phyloP scores from a whole-genome alignment of 2,329 filamentous ascomycete species.

The Epichloe sibirici region DNA sequence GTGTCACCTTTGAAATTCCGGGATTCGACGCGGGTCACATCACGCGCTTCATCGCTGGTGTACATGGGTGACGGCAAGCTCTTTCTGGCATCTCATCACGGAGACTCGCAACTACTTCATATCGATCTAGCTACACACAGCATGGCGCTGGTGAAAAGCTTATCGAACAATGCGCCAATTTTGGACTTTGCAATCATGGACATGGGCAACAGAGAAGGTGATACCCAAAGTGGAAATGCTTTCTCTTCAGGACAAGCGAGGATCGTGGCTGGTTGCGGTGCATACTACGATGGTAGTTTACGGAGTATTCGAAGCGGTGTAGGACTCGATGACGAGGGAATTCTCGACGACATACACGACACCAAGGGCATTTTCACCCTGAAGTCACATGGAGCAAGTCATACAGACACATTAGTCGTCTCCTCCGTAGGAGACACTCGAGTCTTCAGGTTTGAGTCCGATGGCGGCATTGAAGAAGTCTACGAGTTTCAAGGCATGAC shows the following conservation, averaged over 20 bases:
- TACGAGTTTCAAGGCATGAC: slow-evolving; percentile 60
- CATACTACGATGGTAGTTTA: slow-evolving; percentile 76
- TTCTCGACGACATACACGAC: slow-evolving; percentile 66
- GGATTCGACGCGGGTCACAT: slow-evolving; percentile 34
- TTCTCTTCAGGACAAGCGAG: slow-evolving; percentile 92
- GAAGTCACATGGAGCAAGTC: slow-evolving; percentile 33
- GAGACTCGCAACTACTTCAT: slow-evolving; percentile 74
- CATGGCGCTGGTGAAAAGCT: slow-evolving; percentile 57
- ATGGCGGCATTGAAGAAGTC: slow-evolving; percentile 77
- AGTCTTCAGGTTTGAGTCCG: slow-evolving; percentile 61
- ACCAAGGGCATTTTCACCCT: slow-evolving; percentile 64
- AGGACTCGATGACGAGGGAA: slow-evolving; percentile 74
- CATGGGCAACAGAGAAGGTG: slow-evolving; percentile 72
- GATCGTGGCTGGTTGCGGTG: slow-evolving; percentile 86
- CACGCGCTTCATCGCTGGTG: slow-evolving; percentile 65
- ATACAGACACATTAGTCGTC: slow-evolving; percentile 60
- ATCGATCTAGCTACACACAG: slow-evolving; percentile 31
- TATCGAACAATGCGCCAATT: slow-evolving; percentile 73
- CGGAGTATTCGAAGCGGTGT: slow-evolving; percentile 89
- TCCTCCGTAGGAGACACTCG: slow-evolving; percentile 78
- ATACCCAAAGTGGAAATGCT: slow-evolving; percentile 64
- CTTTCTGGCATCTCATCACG: slow-evolving; percentile 85
- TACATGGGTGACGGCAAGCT: slow-evolving; percentile 63
- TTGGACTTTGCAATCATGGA: slow-evolving; percentile 95
- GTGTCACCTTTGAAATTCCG: slow-evolving; percentile 35